Evolutionary conservation across 345 rosid genomes (phyloP), one percentile per base, ranked within the genome.

Genomic region (Ricinus communis): DNA sequence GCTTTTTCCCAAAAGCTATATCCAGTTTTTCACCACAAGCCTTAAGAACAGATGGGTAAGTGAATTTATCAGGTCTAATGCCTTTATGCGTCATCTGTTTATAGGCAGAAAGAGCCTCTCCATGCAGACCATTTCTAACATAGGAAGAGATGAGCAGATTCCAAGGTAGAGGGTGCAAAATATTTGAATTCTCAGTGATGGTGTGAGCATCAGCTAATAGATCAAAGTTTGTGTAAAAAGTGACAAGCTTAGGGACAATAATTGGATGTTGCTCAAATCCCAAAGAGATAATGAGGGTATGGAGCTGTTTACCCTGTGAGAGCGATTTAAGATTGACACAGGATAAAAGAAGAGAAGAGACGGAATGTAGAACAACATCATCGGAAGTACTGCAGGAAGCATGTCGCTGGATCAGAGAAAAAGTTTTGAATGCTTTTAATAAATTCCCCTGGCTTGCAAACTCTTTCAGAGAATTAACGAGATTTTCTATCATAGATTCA

Each of bases 21-120:
- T 92, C 91, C 38, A 74, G 53, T 18, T 70, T 82, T 73, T 87
- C 90, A 30, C 88, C 90, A 74, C 97, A 92, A 8, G 94, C 92
- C 77, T 88, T 92, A 14, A 90, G 86, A 73, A 90, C 84, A n/a
- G 96, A 85, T 0, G 97, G 93, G 68, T 87, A 92, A 54, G 96
- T 90, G 74, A 85, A 92, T 15, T 84, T 81, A 88, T 92, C 93
- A 0, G 90, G 91, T 74, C 63, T 74, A 73, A 88, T 66, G 46
- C 94, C 91, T 63, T 69, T 82, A 38, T 70, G 52, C 65, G 81
- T 68, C 97, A 92, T 88, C 65, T 74, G 56, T 74, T 63, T 86
- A 62, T 85, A 92, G 54, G 77, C 64, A 65, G 73, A 54, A 59
- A 88, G 70, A 62, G 85, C 89, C 77, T 85, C 89, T 18, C 22